Evolutionary conservation across 805 yeast genomes (phyloP).

Genomic region (Diddensiella transvaalensis): DNA sequence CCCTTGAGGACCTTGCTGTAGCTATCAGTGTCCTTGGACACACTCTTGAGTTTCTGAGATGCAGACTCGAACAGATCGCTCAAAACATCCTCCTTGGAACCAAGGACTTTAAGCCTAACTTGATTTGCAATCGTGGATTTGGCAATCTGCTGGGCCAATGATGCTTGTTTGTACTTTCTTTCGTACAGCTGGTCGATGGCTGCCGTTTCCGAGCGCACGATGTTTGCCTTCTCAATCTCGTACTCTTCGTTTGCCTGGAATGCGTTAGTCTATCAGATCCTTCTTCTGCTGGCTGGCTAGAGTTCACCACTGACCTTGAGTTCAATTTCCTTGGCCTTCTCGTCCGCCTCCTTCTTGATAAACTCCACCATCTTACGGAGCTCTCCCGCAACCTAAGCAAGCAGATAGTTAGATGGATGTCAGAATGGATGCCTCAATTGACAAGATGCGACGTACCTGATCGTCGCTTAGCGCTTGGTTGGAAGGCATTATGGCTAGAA

Average conservation of each 20-base stretch:
- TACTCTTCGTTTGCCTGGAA: constrained; percentile 98
- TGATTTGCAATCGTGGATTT: constrained; percentile 94
- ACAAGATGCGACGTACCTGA: constrained; percentile 49
- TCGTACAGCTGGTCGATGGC: constrained; percentile 79
- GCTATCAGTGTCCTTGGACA: constrained; percentile 51
- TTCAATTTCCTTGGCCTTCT: constrained; percentile 93
- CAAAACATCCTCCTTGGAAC: constrained; percentile 79
- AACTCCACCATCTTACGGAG: constrained; percentile 97
- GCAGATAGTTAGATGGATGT: not conserved
- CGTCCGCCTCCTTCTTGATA: constrained; percentile 98
- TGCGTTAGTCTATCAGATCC: not conserved
- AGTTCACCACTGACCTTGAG: constrained; percentile 70
- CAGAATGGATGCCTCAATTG: no score
- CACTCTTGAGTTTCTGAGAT: constrained; percentile 51
- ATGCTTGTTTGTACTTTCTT: constrained; percentile 82
- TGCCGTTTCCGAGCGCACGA: constrained; percentile 89
- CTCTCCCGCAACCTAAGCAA: constrained; percentile 83
- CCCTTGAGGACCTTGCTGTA: constrained; percentile 72
- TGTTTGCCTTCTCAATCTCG: constrained; percentile 93
- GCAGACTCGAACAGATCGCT: constrained; percentile 72
- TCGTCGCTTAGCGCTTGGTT: constrained; percentile 44
- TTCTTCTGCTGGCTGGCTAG: not conserved
- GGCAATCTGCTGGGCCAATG: constrained; percentile 90
- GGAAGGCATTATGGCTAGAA: constrained; percentile 30
- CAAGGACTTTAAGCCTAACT: constrained; percentile 84